Evolutionary conservation across 2,329 filamentous ascomycete genomes (phyloP).

Genomic region (Escovopsis sp.): DNA sequence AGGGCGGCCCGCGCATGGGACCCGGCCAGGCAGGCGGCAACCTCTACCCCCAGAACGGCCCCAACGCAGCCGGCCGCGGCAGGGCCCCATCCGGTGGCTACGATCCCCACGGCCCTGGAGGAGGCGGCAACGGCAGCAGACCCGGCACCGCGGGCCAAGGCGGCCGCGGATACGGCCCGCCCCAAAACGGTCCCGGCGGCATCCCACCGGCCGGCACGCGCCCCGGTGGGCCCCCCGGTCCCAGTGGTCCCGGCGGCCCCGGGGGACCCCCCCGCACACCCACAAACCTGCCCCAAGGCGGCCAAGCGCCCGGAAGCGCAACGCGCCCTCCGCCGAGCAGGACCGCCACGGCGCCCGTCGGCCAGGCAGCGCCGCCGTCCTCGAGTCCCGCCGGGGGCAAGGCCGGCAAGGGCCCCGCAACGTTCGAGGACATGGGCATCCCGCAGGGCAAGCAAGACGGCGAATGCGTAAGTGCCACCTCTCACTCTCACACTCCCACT

Average conservation of each 20-base stretch:
- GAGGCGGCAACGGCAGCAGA: slow-evolving; percentile 23
- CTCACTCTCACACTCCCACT: too few relatives aligned
- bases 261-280: neutral
- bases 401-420: slow-evolving; percentile 67
- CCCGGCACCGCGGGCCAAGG: slow-evolving; percentile 18
- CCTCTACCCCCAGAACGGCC: slow-evolving; percentile 22
- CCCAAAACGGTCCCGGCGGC: slow-evolving; percentile 4
- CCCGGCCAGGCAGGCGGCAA: slow-evolving; percentile 31
- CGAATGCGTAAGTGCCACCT: slow-evolving; percentile 60
- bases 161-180: slow-evolving; percentile 14
- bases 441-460: slow-evolving; percentile 68
- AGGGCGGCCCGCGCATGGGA: slow-evolving; percentile 23
- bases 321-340: slow-evolving; percentile 15
- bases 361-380: slow-evolving; percentile 11
- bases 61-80: slow-evolving; percentile 25
- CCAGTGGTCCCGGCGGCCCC: slow-evolving; percentile 6
- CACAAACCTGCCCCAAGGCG: neutral
- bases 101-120: slow-evolving; percentile 27
- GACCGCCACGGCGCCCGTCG: slow-evolving; percentile 24
- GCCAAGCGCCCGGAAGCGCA: slow-evolving; percentile 7
- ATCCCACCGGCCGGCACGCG: slow-evolving; percentile 11
- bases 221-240: slow-evolving; percentile 23
- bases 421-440: slow-evolving; percentile 97
- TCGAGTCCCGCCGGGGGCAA: slow-evolving; percentile 16
- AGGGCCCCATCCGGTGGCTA: slow-evolving; percentile 30